phyloP scores from a whole-genome alignment of 345 rosid genomes.

The Heritiera fomes region DNA sequence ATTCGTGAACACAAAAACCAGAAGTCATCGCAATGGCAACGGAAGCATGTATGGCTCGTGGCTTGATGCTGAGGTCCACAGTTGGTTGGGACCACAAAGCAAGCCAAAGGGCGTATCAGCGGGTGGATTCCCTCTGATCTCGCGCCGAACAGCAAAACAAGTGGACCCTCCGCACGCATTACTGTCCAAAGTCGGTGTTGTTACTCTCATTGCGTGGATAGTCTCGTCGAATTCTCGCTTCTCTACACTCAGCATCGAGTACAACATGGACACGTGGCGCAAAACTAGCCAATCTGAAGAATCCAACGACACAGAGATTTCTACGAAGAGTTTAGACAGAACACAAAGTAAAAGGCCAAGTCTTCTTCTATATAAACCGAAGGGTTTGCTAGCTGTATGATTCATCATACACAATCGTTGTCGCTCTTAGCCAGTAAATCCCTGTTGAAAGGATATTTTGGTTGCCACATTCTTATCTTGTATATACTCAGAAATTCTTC shows the following conservation, averaged over 20 bases:
- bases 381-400: not conserved
- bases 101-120: not conserved
- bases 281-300: not conserved
- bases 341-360: not conserved
- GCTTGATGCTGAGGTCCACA: not conserved
- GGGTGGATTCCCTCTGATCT: not conserved
- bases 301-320: slow-evolving; percentile 19
- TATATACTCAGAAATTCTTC: not conserved
- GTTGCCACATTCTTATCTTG: not conserved
- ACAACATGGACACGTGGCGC: slow-evolving; percentile 2
- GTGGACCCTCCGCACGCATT: not conserved
- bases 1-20: not conserved
- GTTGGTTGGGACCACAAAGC: not conserved
- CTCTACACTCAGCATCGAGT: not conserved
- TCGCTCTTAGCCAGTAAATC: not conserved
- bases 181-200: slow-evolving; percentile 5
- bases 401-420: not conserved
- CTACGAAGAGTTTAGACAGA: not conserved
- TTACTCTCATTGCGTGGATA: not conserved
- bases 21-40: too few species aligned
- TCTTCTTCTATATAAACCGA: not conserved
- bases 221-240: not conserved
- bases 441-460: not conserved
- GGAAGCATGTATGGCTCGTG: not conserved
- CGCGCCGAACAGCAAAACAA: not conserved